Base-by-base conservation (phyloP, 495 filamentous ascomycete genomes). In the Amniculicola lignicola region DNA sequence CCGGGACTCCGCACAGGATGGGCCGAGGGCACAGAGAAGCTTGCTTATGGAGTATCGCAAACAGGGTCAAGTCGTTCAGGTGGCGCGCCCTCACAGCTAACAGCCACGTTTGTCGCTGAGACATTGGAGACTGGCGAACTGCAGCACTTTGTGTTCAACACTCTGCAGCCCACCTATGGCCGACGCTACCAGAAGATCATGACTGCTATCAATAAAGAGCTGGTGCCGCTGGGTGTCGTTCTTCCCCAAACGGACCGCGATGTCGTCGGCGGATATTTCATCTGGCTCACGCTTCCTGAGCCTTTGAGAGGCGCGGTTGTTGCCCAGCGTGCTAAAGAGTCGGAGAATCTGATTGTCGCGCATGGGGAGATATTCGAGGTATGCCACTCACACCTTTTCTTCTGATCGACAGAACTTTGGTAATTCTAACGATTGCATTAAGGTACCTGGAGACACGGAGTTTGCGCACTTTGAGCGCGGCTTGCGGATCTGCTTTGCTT, bases 1-100 rank as follows among this genome's bases (percentile, higher is more conserved):
- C 90, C 90, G 0, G 91, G 90, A 0, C 61, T 83, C 29, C 74
- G 90, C 27, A 89, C 85, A 1, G 90, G 90, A 16, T 96, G 90
- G 90, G 79, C 81, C 0, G 90, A 96, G 65, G 83, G 76, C 14
- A 81, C 84, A 2, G 69, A 77, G 16, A 86, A 83, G 46, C 75
- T 94, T 50, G 81, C 81, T 0, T 75, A 76, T 62, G 88, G 86
- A 0, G 59, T 89, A 2, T 79, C 83, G 6, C 82, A 87, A 74
- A 71, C 74, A 59, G 87, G 86, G 16, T 79, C 79, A 2, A 81
- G 82, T 24, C 74, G 78, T 27, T 90, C 86, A 3, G 89, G 90
- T 31, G 89, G 89, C 12, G 83, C 87, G 6, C 86, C 88, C 0
- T 85, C 81, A 14, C 88, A 93, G 60, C 65, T 90, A 2, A 74